Base-by-base conservation (phyloP, 2,329 filamentous ascomycete genomes). In the Fusarium oxysporum region DNA sequence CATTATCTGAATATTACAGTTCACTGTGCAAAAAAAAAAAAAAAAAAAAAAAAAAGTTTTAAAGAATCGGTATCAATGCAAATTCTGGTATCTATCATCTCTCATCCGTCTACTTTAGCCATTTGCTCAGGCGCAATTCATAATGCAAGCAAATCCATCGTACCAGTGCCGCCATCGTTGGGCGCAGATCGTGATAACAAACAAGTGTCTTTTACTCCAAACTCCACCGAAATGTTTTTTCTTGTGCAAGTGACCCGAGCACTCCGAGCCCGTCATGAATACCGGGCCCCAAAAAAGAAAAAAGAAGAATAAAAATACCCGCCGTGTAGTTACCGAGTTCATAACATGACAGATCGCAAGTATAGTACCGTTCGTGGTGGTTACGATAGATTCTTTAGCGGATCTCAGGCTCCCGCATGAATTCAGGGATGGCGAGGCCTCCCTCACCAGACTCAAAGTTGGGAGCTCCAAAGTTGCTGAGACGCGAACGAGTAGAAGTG, bases 321-420 rank as follows among this genome's bases (percentile, higher is more conserved):
- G 50, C 50, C 6, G 50, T n/a, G 43, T 48, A 48, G 32, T n/a
- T 19, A 28, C 41, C 40, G 30, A 19, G 54, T 48, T 32, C 40
- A 35, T 33, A 17, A 33, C 43, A 48, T 57, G 30, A 17, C 30
- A 35, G 10, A 21, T 48, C 37, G 30, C 30, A 48, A 41, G 53
- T 54, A 23, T 62, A 41, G 53, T 50, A 19, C 64, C 19, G 40
- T 30, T 43, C 6, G 23, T 32, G 6, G 25, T 28, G 41, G 44
- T 50, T 21, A n/a, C 17, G 30, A 38, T 56, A 23, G n/a, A 43
- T 58, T 30, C 21, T 47, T 81, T 66, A 84, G 25, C 83, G 80
- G 65, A 85, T 80, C 73, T 85, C 83, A 3, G 82, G 82, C 57
- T 85, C 83, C 7, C 82, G 80, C 81, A 85, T 83, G 62, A 84